Evolutionary conservation across 306 rosid species (phyloP), one percentile per base, ranked within the genome.

Genomic region (Begonia fuchsioides): DNA sequence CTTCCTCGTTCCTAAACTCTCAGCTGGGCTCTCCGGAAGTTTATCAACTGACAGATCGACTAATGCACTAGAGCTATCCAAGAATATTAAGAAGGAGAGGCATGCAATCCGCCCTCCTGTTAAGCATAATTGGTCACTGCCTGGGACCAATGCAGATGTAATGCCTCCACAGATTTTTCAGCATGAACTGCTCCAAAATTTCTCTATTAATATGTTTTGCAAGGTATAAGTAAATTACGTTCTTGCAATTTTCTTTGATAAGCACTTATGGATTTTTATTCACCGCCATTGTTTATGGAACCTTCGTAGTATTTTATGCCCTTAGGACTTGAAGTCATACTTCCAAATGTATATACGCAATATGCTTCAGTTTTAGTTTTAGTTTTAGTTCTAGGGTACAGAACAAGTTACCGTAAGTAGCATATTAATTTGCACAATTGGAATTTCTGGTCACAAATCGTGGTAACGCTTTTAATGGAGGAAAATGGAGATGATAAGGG

Each of bases 91-190:
- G 62, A 81, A 69, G 70, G 94, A 90, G 73, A 75, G 87, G 53
- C 95, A 90, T 14, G 53, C 87, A 47, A 75, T 81, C 52, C 98
- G 98, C 56, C 95, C 95, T 56, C 98, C 98, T 43, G 95, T 90
- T 61, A 74, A 62, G 75, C 98, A 90, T 66, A 69, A 77, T 65
- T 90, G 98, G 98, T 90, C 95, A 14, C 95, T 81, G 52, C 95
- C 95, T 32, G 83, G 76, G 57, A 75, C 64, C 60, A 68, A 67
- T 61, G 66, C 59, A 7, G 58, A 68, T 73, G 60, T 66, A 68
- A 79, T 71, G 62, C 74, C 76, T 55, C 95, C 98, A 11, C 92
- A 90, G 69, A 85, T 90, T 66, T 90, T 90, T 69, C 98, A 90
- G 70, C 98, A 90, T 13, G 94, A 90, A 66, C 71, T 90, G 62